Base-by-base conservation (phyloP, 192 early-diverging fungal species). In the Polychytrium aggregatum region DNA sequence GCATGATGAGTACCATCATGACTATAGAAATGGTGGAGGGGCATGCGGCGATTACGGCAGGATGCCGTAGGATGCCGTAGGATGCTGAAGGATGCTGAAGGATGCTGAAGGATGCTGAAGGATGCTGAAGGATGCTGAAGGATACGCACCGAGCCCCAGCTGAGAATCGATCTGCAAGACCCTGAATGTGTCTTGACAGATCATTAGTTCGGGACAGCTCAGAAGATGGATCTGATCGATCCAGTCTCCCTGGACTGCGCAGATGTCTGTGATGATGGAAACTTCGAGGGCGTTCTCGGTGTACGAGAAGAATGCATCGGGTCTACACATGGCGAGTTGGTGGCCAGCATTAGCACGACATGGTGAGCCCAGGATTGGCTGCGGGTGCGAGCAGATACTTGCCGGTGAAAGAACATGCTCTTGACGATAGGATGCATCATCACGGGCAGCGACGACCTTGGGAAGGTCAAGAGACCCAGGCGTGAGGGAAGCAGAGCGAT, bases 261-360 rank as follows among this genome's bases (percentile, higher is more conserved):
- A 65, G 3, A 69, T 54, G 35, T 76, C 72, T 2, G 78, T 78
- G 14, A 84, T 64, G 44, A 84, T 74, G 30, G 76, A 78, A 0
- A 84, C 63, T 34, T 84, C 82, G 39, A 76, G 64, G 9, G 78
- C 64, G 59, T 82, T 84, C 46, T 84, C 81, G 2, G 82, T 82
- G 52, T 71, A 73, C 18, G 65, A 71, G 42, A 84, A 84, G 40
- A 84, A 77, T n/a, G 59, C 59, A 25, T 65, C 64, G 40, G 56
- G 35, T 46, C 41, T 50, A 24, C 24, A 11, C 10, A 8, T 37
- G 48, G 10, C 5, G 24, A 26, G 7, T 14, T 20, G 48, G 37
- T 47, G 11, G 8, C 7, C 14, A 47, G 17, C 11, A 13, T 37
- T 41, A 44, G 18, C 18, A 7, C 14, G 8, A 18, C 36, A 22